Conservation (phyloP, 257 asterid genomes). For the Ophiorrhiza pumila region DNA sequence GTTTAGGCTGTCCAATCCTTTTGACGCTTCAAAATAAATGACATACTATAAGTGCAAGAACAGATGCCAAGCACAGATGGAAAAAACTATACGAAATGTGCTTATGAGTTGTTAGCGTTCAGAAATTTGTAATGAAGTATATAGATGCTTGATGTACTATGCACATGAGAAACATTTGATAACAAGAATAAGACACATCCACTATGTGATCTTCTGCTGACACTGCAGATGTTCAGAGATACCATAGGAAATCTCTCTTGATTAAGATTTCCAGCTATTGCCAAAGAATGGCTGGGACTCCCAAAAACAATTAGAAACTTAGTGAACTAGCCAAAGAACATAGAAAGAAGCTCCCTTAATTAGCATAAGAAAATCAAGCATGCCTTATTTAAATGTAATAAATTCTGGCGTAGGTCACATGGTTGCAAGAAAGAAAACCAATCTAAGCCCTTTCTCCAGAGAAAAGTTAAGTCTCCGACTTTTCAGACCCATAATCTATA, state of each 20-base stretch:
- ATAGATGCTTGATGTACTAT: too few relatives aligned
- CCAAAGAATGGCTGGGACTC: neutral
- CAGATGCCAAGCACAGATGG: neutral
- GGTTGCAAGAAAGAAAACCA: neutral
- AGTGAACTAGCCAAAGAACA: neutral
- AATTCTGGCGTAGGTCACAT: neutral
- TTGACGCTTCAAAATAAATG: slow-evolving; percentile 44
- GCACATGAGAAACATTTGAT: neutral
- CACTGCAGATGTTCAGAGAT: neutral
- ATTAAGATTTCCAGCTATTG: neutral
- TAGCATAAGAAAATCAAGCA: too few relatives aligned
- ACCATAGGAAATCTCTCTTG: neutral
- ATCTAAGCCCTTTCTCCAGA: neutral
- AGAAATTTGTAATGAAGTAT: neutral
- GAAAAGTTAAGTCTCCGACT: neutral
- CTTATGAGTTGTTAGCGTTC: neutral
- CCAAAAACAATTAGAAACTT: neutral
- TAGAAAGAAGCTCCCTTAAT: neutral
- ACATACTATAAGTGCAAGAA: slow-evolving; percentile 5
- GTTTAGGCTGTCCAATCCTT: slow-evolving; percentile 37
- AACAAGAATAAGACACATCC: neutral
- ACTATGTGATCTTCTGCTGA: neutral
- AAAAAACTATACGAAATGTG: neutral
- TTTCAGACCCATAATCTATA: neutral
- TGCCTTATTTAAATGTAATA: neutral